These are phyloP conservation scores for Cystofilobasidium macerans DNA, from an alignment of 768 basidiomycete genomes.

Conservation along the genomic window DNA sequence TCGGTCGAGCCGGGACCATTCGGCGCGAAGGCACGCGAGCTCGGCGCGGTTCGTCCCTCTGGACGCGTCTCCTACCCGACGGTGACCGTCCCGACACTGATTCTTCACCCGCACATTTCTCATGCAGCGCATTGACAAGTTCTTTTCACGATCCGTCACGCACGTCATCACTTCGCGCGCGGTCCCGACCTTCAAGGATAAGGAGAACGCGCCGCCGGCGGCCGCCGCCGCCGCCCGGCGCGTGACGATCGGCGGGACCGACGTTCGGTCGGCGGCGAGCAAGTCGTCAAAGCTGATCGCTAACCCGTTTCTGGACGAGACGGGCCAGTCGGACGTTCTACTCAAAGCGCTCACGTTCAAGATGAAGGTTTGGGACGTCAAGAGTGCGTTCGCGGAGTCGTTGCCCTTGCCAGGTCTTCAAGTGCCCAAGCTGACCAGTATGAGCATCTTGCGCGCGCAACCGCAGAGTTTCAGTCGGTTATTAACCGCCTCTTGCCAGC, in stretches of 20 bases:
- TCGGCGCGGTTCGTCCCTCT: constrained; percentile 79
- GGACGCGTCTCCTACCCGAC: neutral
- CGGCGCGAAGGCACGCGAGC: constrained; percentile 49
- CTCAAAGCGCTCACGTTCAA: constrained; percentile 57
- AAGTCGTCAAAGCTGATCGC: neutral
- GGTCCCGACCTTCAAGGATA: constrained; percentile 29
- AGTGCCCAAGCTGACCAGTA: too few species aligned
- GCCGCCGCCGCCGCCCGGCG: too few species aligned
- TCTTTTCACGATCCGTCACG: constrained; percentile 76
- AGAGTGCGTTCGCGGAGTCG: constrained; percentile 35
- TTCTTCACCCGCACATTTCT: neutral
- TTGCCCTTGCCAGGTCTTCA: neutral
- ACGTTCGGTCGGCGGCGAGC: neutral
- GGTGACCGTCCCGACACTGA: neutral
- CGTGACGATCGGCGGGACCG: neutral
- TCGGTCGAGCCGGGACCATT: constrained; percentile 45
- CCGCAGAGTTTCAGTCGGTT: constrained; percentile 25
- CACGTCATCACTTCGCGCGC: constrained; percentile 59
- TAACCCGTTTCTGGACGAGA: constrained; percentile 34
- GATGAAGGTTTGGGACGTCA: constrained; percentile 76
- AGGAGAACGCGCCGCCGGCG: constrained; percentile 21
- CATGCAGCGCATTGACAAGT: constrained; percentile 64
- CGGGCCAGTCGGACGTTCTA: constrained; percentile 46
- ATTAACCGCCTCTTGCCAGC: constrained; percentile 16
- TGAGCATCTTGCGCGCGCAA: neutral